Conservation (phyloP, 768 basidiomycete species). For the Hysterangium stoloniferum region DNA sequence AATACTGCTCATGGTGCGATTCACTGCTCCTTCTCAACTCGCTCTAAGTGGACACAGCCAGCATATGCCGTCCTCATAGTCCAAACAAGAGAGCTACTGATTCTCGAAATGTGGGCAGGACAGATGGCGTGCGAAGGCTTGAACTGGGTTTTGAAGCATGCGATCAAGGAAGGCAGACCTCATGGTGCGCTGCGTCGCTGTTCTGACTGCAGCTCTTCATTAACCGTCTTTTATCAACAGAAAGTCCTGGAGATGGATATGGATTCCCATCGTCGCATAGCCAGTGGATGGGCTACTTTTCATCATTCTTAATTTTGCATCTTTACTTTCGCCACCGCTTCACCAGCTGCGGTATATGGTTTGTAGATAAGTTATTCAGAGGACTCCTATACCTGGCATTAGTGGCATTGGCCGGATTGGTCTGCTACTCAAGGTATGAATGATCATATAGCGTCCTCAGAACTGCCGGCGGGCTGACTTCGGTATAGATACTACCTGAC, state of each 20-base stretch:
- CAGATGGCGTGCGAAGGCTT: constrained; percentile 65
- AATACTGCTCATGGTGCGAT: constrained; percentile 59
- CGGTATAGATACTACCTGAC: constrained; percentile 51
- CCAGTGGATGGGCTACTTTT: constrained; percentile 87
- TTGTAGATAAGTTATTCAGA: constrained; percentile 49
- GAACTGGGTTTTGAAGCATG: constrained; percentile 61
- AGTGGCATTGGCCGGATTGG: constrained; percentile 47
- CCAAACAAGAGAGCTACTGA: constrained; percentile 69
- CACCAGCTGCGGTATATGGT: constrained; percentile 37
- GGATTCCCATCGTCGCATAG: constrained; percentile 87
- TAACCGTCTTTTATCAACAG: constrained; percentile 28
- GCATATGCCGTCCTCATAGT: constrained; percentile 71
- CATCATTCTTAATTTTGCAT: constrained; percentile 69
- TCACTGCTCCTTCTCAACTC: constrained; percentile 25
- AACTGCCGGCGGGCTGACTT: background rate
- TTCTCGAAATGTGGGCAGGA: constrained; percentile 79
- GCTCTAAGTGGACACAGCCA: constrained; percentile 47
- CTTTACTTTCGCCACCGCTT: constrained; percentile 64
- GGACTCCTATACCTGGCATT: constrained; percentile 40
- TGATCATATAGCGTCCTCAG: too few species aligned
- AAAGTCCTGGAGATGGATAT: constrained; percentile 59
- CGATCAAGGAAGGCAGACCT: constrained; percentile 64
- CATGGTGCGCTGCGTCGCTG: constrained; percentile 35
- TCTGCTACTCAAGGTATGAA: constrained; percentile 66
- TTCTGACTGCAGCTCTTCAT: too few species aligned